These are phyloP conservation scores for Fusarium concolor DNA, from an alignment of 2,329 filamentous ascomycete genomes.

Conservation along the genomic window DNA sequence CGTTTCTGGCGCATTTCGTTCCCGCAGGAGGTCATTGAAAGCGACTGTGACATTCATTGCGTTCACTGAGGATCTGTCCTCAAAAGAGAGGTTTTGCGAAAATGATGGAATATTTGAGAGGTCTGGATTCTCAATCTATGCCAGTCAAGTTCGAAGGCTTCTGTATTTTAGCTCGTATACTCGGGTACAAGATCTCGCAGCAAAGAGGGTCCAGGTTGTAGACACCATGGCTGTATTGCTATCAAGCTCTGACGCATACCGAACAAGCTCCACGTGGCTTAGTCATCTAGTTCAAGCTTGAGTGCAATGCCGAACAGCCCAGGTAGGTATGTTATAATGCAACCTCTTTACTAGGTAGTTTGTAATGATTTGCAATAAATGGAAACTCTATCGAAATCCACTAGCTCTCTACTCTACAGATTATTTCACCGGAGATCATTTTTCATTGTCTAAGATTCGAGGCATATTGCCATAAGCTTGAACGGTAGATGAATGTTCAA, in stretches of 20 bases:
- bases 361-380: conserved; percentile 1
- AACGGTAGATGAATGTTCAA: neutral
- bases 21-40: conserved; percentile 76
- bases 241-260: conserved; percentile 41
- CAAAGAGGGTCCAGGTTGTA: conserved; percentile 32
- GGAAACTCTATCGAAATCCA: neutral
- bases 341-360: conserved; percentile 8
- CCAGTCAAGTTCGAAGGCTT: neutral
- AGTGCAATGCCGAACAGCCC: neutral
- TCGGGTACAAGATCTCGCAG: conserved; percentile 22
- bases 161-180: conserved; percentile 21
- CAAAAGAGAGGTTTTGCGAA: conserved; percentile 13
- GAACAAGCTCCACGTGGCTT: conserved; percentile 34
- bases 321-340: neutral
- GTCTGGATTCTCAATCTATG: neutral
- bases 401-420: neutral
- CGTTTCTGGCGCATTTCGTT: conserved; percentile 64
- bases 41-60: conserved; percentile 73
- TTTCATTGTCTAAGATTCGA: neutral
- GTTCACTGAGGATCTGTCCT: conserved; percentile 26
- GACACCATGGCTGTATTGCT: conserved; percentile 43
- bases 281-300: conserved; percentile 35
- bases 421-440: neutral
- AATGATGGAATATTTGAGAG: neutral
- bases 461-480: too few species aligned